A percentile compares a stretch with the other conserved stretches of the same genome.
Evolutionary conservation across 352 stramenopile genomes (phyloP).

Genomic region (Pythium rhizo-oryzae): DNA sequence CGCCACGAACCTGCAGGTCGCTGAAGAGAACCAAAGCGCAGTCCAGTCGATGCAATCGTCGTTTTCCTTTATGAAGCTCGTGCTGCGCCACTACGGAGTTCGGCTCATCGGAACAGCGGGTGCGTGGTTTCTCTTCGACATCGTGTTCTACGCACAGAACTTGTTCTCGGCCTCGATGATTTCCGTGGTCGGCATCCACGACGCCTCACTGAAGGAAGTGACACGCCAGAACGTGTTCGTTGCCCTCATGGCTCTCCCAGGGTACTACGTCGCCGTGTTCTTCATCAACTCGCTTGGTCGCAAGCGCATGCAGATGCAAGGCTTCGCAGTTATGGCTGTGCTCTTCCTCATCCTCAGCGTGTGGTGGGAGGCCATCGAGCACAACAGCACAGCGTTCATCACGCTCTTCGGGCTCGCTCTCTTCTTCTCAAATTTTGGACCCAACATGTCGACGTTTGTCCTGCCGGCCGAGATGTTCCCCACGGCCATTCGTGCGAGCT

Average conservation of each 20-base stretch:
- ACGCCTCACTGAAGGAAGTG: slow-evolving; percentile 38
- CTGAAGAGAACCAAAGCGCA: background rate
- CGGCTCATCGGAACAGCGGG: slow-evolving; percentile 37
- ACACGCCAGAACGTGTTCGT: slow-evolving; percentile 39
- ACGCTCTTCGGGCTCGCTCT: slow-evolving; percentile 55
- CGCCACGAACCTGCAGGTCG: slow-evolving; percentile 4
- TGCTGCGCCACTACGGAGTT: slow-evolving; percentile 34
- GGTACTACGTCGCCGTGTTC: slow-evolving; percentile 64
- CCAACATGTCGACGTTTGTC: slow-evolving; percentile 65
- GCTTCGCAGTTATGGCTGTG: slow-evolving; percentile 49
- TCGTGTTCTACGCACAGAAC: slow-evolving; percentile 66
- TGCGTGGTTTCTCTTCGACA: slow-evolving; percentile 66
- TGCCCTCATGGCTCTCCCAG: slow-evolving; percentile 41
- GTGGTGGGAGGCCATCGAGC: slow-evolving; percentile 40
- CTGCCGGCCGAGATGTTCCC: slow-evolving; percentile 88
- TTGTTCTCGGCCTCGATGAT: slow-evolving; percentile 52
- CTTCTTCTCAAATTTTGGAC: slow-evolving; percentile 39
- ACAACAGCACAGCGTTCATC: slow-evolving; percentile 36
- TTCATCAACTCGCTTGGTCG: slow-evolving; percentile 58
- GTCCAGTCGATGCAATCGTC: background rate
- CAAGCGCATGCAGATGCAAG: slow-evolving; percentile 53
- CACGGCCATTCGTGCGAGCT: slow-evolving; percentile 85
- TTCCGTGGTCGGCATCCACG: slow-evolving; percentile 37
- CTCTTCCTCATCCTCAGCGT: slow-evolving; percentile 41
- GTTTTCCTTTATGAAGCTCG: slow-evolving; percentile 25